Evolutionary conservation across 306 rosid species (phyloP), one percentile per base, ranked within the genome.

Genomic region (Prosopis cineraria): DNA sequence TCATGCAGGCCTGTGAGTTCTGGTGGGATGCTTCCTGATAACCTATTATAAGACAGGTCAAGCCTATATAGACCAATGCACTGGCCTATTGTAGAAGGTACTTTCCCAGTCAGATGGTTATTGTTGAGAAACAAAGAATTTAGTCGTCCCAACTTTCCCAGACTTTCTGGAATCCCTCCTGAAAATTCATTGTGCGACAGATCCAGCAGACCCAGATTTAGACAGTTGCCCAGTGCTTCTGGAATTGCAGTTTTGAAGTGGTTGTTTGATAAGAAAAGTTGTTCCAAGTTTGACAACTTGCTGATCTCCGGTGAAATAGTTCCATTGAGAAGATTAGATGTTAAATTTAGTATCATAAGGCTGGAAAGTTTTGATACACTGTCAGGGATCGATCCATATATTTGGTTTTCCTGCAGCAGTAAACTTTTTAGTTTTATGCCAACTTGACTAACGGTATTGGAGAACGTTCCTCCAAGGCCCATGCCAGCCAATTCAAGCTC

Each of bases 401-500:
- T 76, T n/a, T 76, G 85, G 76, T 89, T 91, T 70, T 89, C 94
- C 71, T 89, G 89, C 47, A 89, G 63, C 34, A 68, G 59, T 13
- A 91, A 31, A 39, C 30, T 20, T 44, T 22, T 25, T 7, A 89
- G 55, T n/a, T 41, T 62, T 33, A 27, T 34, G 27, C 84, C 79
- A 40, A 86, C 81, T 41, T 64, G 60, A 40, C 81, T 79, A 13
- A 86, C 63, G 3, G 90, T 81, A 37, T 22, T 24, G 30, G 93
- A 85, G 68, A 91, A 62, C 31, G 33, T 80, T 73, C 92, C 96
- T 17, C 93, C 88, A 39, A 89, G 88, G 58, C 50, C 87, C 91
- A 91, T 89, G 16, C 96, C 91, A 3, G 84, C 93, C 79, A 89
- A 56, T 82, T 91, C 92, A 39, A 91, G 89, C 86, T 91, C 97